Evolutionary conservation across 306 rosid species (phyloP).

Genomic region (Herpetospermum pedunculosum): DNA sequence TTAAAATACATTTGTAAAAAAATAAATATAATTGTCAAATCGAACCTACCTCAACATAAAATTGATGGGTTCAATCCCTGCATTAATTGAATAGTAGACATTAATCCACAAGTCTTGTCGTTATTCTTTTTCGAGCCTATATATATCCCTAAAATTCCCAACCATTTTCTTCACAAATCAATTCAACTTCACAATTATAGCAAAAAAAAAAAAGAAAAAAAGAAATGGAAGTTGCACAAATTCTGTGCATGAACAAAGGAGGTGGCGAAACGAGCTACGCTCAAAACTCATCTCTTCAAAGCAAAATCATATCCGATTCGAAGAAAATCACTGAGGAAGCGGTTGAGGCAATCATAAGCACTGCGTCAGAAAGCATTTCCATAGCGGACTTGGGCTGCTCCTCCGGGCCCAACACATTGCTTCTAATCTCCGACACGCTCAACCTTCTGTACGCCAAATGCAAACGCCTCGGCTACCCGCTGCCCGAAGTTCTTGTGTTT

Average conservation of each 20-base stretch:
- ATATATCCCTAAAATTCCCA: neutral
- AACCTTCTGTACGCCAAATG: slow-evolving; percentile 19
- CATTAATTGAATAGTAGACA: too few relatives aligned
- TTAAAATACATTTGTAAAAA: too few relatives aligned
- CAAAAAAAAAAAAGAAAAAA: neutral
- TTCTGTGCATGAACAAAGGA: slow-evolving; percentile 71
- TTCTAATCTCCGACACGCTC: slow-evolving; percentile 31
- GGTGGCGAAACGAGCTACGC: slow-evolving; percentile 58
- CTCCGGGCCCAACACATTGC: slow-evolving; percentile 63
- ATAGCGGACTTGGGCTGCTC: slow-evolving; percentile 86
- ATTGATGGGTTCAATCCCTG: too few relatives aligned
- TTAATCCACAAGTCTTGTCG: too few relatives aligned
- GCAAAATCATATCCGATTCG: slow-evolving; percentile 27
- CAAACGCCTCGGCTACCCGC: neutral
- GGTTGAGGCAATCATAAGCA: slow-evolving; percentile 16
- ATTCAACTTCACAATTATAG: neutral
- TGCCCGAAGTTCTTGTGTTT: slow-evolving; percentile 36
- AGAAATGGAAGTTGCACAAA: slow-evolving; percentile 37
- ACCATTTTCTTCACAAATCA: neutral
- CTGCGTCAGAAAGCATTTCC: slow-evolving; percentile 31
- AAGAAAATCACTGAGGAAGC: slow-evolving; percentile 30
- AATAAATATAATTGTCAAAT: too few relatives aligned
- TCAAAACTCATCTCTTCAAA: slow-evolving; percentile 50
- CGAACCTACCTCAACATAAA: too few relatives aligned
- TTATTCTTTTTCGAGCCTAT: neutral